These are phyloP conservation scores for Ailanthus altissimus DNA, from an alignment of 345 rosid genomes.

Conservation along the genomic window DNA sequence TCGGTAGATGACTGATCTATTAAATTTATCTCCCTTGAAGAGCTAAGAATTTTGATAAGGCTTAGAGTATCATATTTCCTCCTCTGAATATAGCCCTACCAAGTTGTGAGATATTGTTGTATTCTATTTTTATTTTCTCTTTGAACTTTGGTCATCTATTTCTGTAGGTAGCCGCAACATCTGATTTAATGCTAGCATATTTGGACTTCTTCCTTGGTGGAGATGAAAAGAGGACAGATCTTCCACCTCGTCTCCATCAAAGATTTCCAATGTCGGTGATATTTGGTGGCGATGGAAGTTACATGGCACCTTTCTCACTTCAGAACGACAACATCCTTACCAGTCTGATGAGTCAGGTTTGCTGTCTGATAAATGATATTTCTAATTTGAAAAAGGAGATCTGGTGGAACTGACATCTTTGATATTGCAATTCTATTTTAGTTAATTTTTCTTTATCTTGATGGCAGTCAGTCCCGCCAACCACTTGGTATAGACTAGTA, in stretches of 20 bases:
- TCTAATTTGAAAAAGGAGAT: neutral
- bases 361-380: conserved; percentile 13
- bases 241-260: conserved; percentile 78
- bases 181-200: conserved; percentile 95
- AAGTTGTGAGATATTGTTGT: neutral
- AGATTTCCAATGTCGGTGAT: conserved; percentile 77
- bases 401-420: conserved; percentile 9
- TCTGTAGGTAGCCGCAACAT: conserved; percentile 88
- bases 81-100: neutral
- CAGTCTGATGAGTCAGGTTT: conserved; percentile 91
- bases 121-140: neutral
- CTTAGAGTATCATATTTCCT: neutral
- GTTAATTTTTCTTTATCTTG: conserved; percentile 23
- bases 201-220: conserved; percentile 98
- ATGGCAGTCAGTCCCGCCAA: conserved; percentile 74
- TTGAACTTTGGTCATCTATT: conserved; percentile 5
- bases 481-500: conserved; percentile 90
- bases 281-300: conserved; percentile 99
- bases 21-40: neutral
- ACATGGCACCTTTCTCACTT: conserved; percentile 92
- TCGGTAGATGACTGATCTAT: neutral
- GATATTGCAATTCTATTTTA: conserved; percentile 23
- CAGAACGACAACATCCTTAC: conserved; percentile 92
- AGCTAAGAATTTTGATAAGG: neutral
- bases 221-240: conserved; percentile 91